Percentiles rank a stretch among this genome's conserved stretches.
phyloP scores from a whole-genome alignment of 2,329 filamentous ascomycete species.

The Arthrobotrys pseudoclavata region DNA sequence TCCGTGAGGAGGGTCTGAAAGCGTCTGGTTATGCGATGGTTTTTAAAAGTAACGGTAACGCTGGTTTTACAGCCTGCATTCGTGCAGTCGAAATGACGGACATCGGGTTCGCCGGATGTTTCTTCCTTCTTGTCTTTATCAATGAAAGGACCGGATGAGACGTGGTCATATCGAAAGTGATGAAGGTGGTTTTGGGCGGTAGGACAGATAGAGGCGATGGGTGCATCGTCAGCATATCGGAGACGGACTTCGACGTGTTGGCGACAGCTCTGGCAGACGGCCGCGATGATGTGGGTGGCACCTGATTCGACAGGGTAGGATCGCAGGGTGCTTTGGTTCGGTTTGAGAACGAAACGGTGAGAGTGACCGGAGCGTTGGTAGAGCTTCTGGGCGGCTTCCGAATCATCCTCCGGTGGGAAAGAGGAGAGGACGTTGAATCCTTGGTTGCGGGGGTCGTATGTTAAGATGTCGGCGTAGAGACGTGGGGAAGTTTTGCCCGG shows the following conservation, averaged over 20 bases:
- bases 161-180: conserved; percentile 67
- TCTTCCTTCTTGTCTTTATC: conserved; percentile 58
- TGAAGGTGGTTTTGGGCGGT: conserved; percentile 72
- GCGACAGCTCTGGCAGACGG: conserved; percentile 74
- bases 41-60: conserved; percentile 70
- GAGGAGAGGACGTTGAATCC: conserved; percentile 73
- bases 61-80: conserved; percentile 71
- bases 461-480: conserved; percentile 68
- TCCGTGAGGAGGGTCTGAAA: conserved; percentile 72
- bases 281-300: conserved; percentile 71
- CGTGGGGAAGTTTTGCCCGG: conserved; percentile 69
- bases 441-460: conserved; percentile 70
- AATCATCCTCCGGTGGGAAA: conserved; percentile 69
- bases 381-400: conserved; percentile 5
- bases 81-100: conserved; percentile 73
- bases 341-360: conserved; percentile 70
- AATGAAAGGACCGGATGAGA: conserved; percentile 58
- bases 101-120: conserved; percentile 66
- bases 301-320: conserved; percentile 66
- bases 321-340: conserved; percentile 69
- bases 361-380: conserved; percentile 69
- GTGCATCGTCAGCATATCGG: conserved; percentile 67
- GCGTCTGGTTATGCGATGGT: conserved; percentile 70
- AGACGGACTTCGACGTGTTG: conserved; percentile 74
- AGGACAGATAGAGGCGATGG: conserved; percentile 67